Base-by-base conservation (phyloP, 2,329 filamentous ascomycete species). In the Fusarium nygamai region DNA sequence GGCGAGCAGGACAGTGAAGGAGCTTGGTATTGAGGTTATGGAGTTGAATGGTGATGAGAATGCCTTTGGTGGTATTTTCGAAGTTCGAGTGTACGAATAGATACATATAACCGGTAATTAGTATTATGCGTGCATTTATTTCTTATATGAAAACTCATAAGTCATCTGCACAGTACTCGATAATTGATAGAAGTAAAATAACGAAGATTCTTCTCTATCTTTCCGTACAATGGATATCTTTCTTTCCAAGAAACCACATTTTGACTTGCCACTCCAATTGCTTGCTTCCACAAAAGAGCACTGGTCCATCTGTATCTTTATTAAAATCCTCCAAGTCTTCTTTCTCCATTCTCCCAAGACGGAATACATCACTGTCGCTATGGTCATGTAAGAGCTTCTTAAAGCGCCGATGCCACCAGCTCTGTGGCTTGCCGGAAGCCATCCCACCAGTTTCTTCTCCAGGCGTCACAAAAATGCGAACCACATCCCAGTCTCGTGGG, bases 251-350 rank as follows among this genome's bases (percentile, higher is more conserved):
- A 3, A 69, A 31, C 66, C 66, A 69, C 64, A 69, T 63, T 14
- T 56, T 69, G 2, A 63, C 56, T 16, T 69, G 64, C 66, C 66
- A 69, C 9, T 69, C 66, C 8, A 69, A 22, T 9, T 68, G 66
- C 6, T 63, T 69, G 7, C 64, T 62, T 0, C 66, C 64, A 8
- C 66, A 69, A 16, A 69, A 69, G 0, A 69, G 16, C 19, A 69
- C 64, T 3, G 36, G 31, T 0, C 38, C 41, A 6, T 44, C 17
- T 3, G 0, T 24, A 8, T n/a, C 1, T 3, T 4, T 8, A 2
- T n/a, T 14, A 2, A 68, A 2, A 4, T 8, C 9, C 2, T 43
- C 41, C 6, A 69, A 6, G 5, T 56, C 56, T 29, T 31, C 8
- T 11, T 17, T 31, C 16, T 56, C 56, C n/a, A 69, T 63, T 22